phyloP scores from a whole-genome alignment of 2,329 filamentous ascomycete species.

The Microcera coccophila region DNA sequence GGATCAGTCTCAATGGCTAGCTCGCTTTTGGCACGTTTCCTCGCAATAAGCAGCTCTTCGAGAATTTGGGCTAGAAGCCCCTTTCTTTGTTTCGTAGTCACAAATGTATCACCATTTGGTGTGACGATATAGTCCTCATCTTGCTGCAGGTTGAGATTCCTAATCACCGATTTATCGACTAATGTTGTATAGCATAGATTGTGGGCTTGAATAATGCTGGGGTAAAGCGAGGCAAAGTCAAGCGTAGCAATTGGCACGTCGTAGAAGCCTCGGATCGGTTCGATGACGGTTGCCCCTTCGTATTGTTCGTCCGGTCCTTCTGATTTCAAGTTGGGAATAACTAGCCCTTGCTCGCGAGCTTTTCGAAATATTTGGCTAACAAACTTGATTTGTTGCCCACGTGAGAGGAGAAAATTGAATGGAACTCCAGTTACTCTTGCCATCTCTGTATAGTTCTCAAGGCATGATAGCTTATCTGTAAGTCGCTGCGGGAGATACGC shows the following conservation, averaged over 20 bases:
- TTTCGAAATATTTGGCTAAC: not conserved
- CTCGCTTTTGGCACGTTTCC: constrained; percentile 93
- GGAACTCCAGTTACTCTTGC: not conserved
- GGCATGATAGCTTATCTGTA: no score
- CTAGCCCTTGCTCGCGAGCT: not conserved
- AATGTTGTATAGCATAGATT: constrained; percentile 97
- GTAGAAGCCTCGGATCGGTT: constrained; percentile 77
- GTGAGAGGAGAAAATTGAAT: not conserved
- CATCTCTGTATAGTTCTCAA: not conserved
- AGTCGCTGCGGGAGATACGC: not conserved
- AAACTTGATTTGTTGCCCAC: not conserved
- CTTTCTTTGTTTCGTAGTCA: constrained; percentile 82
- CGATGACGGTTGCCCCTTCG: not conserved
- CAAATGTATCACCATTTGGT: constrained; percentile 90
- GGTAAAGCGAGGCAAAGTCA: constrained; percentile 97
- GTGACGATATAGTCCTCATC: constrained; percentile 96
- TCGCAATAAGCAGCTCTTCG: constrained; percentile 83
- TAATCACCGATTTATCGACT: constrained; percentile 66
- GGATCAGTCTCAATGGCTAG: constrained; percentile 84
- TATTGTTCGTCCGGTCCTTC: not conserved
- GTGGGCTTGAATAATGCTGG: constrained; percentile 97
- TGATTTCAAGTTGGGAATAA: not conserved
- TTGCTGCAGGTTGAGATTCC: constrained; percentile 72
- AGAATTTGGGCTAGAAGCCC: constrained; percentile 92
- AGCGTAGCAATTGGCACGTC: constrained; percentile 92